These are phyloP conservation scores for Neostapfia colusana DNA, from an alignment of 176 grass and related monocot species.

Conservation along the genomic window DNA sequence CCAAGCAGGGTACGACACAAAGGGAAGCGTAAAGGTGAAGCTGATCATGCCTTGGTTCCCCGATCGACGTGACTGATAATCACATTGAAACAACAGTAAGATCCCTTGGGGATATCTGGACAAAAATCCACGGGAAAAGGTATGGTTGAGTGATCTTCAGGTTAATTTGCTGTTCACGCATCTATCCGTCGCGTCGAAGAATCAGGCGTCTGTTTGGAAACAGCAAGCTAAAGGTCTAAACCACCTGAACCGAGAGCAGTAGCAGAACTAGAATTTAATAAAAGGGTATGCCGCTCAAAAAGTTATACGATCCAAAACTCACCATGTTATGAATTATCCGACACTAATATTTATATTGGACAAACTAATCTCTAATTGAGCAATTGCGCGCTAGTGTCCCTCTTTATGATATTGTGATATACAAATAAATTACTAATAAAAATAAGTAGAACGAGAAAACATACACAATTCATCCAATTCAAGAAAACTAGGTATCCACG, in stretches of 20 bases:
- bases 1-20: conserved; percentile 1
- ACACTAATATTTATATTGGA: too few species aligned
- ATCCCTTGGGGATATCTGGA: background rate
- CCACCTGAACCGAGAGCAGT: conserved; percentile 4
- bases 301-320: too few species aligned
- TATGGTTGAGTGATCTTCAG: background rate
- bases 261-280: too few species aligned
- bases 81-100: conserved; percentile 9
- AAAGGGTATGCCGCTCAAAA: too few species aligned
- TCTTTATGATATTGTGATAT: too few species aligned
- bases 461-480: too few species aligned
- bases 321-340: too few species aligned
- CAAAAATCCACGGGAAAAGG: background rate
- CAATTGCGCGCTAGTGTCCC: too few species aligned
- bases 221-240: background rate
- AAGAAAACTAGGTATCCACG: too few species aligned
- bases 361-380: too few species aligned
- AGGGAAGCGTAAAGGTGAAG: background rate
- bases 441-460: too few species aligned
- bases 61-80: background rate
- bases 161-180: conserved; percentile 6
- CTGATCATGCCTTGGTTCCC: background rate
- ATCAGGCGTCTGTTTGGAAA: background rate
- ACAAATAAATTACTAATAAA: too few species aligned
- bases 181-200: background rate